A percentile compares a stretch with the other conserved stretches of the same genome.
phyloP scores from a whole-genome alignment of 1,284 basidiomycete genomes.

The Ustilago trichophora region DNA sequence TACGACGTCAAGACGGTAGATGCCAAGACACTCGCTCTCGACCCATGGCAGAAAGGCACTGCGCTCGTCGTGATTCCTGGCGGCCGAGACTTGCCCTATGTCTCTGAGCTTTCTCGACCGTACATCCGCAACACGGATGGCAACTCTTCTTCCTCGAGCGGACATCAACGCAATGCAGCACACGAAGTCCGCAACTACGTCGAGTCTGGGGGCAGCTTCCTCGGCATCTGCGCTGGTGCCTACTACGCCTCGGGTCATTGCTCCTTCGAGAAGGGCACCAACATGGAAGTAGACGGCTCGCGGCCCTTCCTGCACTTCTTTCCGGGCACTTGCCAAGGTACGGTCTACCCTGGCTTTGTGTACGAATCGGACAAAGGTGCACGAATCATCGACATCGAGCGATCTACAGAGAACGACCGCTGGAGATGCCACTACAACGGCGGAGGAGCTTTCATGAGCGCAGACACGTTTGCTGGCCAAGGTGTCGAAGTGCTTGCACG shows the following conservation, averaged over 20 bases:
- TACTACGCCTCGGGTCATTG: constrained; percentile 71
- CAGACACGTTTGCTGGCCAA: constrained; percentile 37
- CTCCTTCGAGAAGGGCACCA: constrained; percentile 70
- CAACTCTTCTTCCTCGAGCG: not conserved
- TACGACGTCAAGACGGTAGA: constrained; percentile 58
- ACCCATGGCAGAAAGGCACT: constrained; percentile 53
- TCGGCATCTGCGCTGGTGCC: constrained; percentile 75
- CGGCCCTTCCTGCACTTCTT: constrained; percentile 72
- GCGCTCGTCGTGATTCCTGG: constrained; percentile 57
- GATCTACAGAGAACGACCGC: constrained; percentile 4
- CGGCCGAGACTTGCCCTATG: constrained; percentile 57
- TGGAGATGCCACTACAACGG: constrained; percentile 71
- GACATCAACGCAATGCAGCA: constrained; percentile 12
- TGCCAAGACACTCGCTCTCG: constrained; percentile 46
- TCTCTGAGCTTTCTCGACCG: constrained; percentile 32
- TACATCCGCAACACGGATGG: constrained; percentile 16
- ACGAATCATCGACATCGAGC: constrained; percentile 65
- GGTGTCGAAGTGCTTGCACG: constrained; percentile 68
- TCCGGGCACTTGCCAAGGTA: constrained; percentile 71
- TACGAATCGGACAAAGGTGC: constrained; percentile 70
- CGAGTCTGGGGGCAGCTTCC: constrained; percentile 74
- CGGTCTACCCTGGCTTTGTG: constrained; percentile 72
- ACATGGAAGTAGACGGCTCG: constrained; percentile 70
- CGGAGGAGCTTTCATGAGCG: constrained; percentile 70
- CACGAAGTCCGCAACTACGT: constrained; percentile 73